Base-by-base conservation (phyloP, 2,329 filamentous ascomycete genomes). In the Fonsecaea monophora region DNA sequence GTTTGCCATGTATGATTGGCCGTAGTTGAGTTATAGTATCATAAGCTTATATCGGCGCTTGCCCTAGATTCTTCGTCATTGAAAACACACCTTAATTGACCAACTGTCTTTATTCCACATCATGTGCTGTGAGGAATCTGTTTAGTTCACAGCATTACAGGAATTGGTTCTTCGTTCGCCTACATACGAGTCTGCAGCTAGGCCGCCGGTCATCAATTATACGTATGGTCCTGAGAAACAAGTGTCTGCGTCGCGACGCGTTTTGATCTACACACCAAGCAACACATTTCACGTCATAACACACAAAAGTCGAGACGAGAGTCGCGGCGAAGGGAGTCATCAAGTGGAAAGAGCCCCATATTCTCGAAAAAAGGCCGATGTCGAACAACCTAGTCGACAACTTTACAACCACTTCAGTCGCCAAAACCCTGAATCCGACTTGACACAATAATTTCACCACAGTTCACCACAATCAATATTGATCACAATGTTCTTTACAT, bases 401-500 rank as follows among this genome's bases (percentile, higher is more conserved):
- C 3, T 50, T 30, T 13, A 13, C 3, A 18, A 50, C 45, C 18
- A 50, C 45, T 50, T 21, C 25, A 13, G 18, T 2, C 18, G 6
- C 45, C n/a, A 18, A 30, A 40, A 13, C 37, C 9, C 21, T 12
- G 18, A 50, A 1, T 13, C 10, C 15, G 18, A 58, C 1, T 34
- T 21, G 3, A 32, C 30, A 32, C 6, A 32, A 32, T 32, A 58
- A 9, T 13, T 32, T 25, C 30, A 45, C 21, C 13, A 7, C 57
- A 21, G 9, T 13, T 6, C 40, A 35, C 15, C 21, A 34, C 50
- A 34, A 42, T 48, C 48, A n/a, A 37, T 12, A 50, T 25, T 25
- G 45, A 25, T 50, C 45, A 25, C 9, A 60, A 71, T 67, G 60
- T 61, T 70, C 38, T 53, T 72, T 18, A 65, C 68, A 30, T 66